Conservation (phyloP, 306 rosid species). For the Luffa acutangula region DNA sequence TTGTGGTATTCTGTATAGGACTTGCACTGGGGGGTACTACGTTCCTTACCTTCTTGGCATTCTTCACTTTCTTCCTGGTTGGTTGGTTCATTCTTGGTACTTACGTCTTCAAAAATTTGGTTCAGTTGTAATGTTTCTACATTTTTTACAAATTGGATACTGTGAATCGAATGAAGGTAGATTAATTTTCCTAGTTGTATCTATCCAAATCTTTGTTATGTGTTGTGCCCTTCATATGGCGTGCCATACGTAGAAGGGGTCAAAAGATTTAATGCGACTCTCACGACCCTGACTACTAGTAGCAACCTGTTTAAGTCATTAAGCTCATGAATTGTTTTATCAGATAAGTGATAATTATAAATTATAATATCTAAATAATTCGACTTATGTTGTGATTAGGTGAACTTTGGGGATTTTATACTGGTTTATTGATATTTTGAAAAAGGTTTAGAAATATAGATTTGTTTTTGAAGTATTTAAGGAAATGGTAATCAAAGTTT, state of each 20-base stretch:
- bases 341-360: background rate
- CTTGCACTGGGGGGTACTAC: constrained; percentile 52
- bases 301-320: background rate
- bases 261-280: background rate
- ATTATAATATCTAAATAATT: background rate
- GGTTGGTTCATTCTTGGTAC: constrained; percentile 92
- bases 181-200: background rate
- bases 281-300: background rate
- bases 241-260: background rate
- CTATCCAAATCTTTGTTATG: background rate
- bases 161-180: background rate
- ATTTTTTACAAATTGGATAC: background rate
- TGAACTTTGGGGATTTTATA: background rate
- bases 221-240: background rate
- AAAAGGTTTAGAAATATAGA: background rate
- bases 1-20: constrained; percentile 48
- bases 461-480: background rate
- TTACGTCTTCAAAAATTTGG: constrained; percentile 60
- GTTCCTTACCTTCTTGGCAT: constrained; percentile 49
- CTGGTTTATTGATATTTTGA: background rate
- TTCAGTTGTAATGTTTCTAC: constrained; percentile 52
- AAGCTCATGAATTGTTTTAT: background rate
- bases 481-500: background rate
- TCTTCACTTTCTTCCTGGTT: constrained; percentile 47
- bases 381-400: background rate